These are phyloP conservation scores for Phytophthora sp. DNA, from an alignment of 352 stramenopile genomes.

Conservation along the genomic window DNA sequence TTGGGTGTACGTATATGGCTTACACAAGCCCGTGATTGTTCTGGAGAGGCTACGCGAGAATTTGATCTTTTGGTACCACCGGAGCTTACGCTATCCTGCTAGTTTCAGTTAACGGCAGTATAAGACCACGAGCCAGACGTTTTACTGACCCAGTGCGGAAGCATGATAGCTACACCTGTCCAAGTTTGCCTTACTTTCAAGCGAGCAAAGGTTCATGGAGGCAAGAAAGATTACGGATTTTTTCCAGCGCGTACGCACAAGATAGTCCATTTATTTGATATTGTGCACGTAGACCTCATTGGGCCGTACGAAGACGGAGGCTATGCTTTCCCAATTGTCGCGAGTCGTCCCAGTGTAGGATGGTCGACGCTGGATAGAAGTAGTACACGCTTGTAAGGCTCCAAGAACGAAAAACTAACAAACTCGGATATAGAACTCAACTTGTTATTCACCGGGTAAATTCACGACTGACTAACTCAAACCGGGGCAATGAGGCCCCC, in stretches of 20 bases:
- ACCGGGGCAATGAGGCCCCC: no score
- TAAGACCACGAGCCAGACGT: neutral
- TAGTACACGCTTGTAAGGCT: no score
- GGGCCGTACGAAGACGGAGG: neutral
- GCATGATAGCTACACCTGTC: neutral
- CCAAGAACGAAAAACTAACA: no score
- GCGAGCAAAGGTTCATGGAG: conserved; percentile 8
- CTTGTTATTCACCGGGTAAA: no score
- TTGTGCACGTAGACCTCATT: conserved; percentile 15
- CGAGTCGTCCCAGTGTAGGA: no score
- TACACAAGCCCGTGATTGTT: conserved; percentile 8
- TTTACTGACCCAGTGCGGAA: neutral
- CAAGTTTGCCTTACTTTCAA: neutral
- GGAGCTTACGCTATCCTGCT: neutral
- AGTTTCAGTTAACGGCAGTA: neutral
- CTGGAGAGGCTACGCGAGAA: neutral
- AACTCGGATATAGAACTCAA: no score
- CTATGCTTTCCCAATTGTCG: no score
- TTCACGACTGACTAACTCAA: no score
- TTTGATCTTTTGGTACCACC: neutral
- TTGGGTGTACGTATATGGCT: neutral
- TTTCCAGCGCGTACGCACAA: neutral
- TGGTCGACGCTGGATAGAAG: no score
- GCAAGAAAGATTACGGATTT: conserved; percentile 3
- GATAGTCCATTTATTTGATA: conserved; percentile 3